phyloP scores from a whole-genome alignment of 164 flowering plant genomes.

The Chimonanthus praecox region DNA sequence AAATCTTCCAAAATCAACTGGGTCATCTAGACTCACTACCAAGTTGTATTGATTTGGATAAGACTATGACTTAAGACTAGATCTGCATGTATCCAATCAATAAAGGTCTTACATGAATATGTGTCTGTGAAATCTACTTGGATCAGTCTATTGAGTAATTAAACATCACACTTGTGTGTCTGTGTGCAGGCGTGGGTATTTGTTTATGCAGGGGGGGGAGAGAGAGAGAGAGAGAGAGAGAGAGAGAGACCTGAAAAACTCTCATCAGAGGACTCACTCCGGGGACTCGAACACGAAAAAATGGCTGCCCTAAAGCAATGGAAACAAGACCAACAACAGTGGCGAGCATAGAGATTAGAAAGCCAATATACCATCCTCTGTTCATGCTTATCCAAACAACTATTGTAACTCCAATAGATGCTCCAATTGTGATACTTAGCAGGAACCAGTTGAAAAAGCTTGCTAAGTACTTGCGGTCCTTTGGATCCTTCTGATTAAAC shows the following conservation, averaged over 20 bases:
- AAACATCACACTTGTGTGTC: too few species aligned
- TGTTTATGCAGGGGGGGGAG: background rate
- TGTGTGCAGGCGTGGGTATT: too few species aligned
- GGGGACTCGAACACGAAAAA: slow-evolving; percentile 33
- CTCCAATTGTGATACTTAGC: slow-evolving; percentile 42
- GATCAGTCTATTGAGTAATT: too few species aligned
- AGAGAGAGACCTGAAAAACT: slow-evolving; percentile 38
- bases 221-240: slow-evolving; percentile 7
- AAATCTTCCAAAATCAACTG: too few species aligned
- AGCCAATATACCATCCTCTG: slow-evolving; percentile 49
- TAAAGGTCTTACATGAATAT: too few species aligned
- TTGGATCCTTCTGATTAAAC: slow-evolving; percentile 40
- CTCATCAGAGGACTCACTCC: slow-evolving; percentile 41
- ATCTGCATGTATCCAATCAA: background rate
- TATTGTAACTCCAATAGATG: slow-evolving; percentile 44
- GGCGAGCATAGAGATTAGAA: slow-evolving; percentile 29
- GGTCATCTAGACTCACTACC: too few species aligned
- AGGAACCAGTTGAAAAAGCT: slow-evolving; percentile 50
- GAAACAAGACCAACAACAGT: slow-evolving; percentile 32
- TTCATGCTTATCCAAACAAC: slow-evolving; percentile 42
- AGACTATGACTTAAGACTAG: too few species aligned
- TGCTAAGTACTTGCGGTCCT: slow-evolving; percentile 38
- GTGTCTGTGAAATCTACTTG: too few species aligned
- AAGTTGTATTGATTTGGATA: too few species aligned
- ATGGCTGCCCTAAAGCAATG: slow-evolving; percentile 45